Conservation (phyloP, 768 basidiomycete genomes). For the Lactifluus pinguis region DNA sequence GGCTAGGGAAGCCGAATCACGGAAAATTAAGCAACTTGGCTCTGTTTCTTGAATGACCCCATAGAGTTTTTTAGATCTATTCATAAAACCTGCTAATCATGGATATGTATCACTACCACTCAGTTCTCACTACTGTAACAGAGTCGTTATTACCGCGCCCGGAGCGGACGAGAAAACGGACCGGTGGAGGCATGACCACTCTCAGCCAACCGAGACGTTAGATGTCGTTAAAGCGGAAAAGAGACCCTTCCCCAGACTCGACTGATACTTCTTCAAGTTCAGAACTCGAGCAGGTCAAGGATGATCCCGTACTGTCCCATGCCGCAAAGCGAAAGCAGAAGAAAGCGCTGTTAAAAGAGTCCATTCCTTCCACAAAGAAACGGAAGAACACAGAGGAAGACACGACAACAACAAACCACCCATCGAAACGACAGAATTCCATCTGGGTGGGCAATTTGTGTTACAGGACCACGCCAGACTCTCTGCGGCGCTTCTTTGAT, state of each 20-base stretch:
- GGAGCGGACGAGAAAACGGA: background rate
- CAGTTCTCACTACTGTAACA: background rate
- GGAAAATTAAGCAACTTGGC: conserved; percentile 5
- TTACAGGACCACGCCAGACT: conserved; percentile 75
- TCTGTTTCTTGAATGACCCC: background rate
- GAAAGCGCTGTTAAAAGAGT: conserved; percentile 31
- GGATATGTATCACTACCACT: background rate
- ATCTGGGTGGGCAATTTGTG: conserved; percentile 95
- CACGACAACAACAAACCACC: conserved; percentile 4
- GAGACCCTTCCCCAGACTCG: background rate
- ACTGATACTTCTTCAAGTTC: conserved; percentile 20
- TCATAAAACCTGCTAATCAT: background rate
- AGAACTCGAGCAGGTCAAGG: conserved; percentile 21
- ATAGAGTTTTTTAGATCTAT: background rate
- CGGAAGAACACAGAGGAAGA: conserved; percentile 36
- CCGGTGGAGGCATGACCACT: background rate
- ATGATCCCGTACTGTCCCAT: conserved; percentile 59
- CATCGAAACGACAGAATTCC: conserved; percentile 64
- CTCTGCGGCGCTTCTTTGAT: conserved; percentile 64
- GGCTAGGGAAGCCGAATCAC: conserved; percentile 13
- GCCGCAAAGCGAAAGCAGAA: conserved; percentile 61
- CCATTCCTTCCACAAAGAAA: conserved; percentile 19
- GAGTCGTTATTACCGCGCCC: too few relatives aligned
- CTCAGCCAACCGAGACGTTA: too few relatives aligned
- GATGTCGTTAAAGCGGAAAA: background rate